Percentiles rank a stretch among this genome's conserved stretches.
Conservation (phyloP, 75 land plant genomes). For the Adiantum capillusveneris region DNA sequence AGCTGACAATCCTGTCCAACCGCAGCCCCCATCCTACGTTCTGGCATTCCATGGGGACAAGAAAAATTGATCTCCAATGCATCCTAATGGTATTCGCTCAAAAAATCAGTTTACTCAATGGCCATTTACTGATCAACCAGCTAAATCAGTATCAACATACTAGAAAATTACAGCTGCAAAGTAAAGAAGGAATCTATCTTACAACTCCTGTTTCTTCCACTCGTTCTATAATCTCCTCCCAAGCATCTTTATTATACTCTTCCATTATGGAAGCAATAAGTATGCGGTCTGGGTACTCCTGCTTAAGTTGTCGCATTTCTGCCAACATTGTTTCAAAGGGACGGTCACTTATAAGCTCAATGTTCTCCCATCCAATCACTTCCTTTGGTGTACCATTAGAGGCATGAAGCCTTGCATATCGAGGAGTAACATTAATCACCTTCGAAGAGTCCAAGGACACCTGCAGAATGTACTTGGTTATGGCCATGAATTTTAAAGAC, state of each 20-base stretch:
- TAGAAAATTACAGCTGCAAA: too few relatives aligned
- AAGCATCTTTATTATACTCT: slow-evolving; percentile 88
- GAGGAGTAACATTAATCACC: slow-evolving; percentile 96
- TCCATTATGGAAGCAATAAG: slow-evolving; percentile 98
- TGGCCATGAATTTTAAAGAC: not conserved
- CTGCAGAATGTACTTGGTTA: slow-evolving; percentile 19
- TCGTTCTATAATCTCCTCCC: slow-evolving; percentile 96
- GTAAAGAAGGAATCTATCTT: too few relatives aligned
- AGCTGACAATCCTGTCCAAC: slow-evolving; percentile 94
- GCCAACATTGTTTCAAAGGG: slow-evolving; percentile 94
- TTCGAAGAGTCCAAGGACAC: slow-evolving; percentile 93
- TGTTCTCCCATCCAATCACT: slow-evolving; percentile 98
- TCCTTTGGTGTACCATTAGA: slow-evolving; percentile 69
- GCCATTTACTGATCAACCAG: too few relatives aligned
- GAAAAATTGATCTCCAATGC: slow-evolving; percentile 96
- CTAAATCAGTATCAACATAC: too few relatives aligned
- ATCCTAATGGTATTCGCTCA: too few relatives aligned
- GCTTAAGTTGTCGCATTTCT: slow-evolving; percentile 82
- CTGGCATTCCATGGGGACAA: slow-evolving; percentile 99
- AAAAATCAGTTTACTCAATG: too few relatives aligned
- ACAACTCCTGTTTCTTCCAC: slow-evolving; percentile 98
- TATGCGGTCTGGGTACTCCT: slow-evolving; percentile 92
- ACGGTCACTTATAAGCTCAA: slow-evolving; percentile 96
- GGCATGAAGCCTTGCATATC: slow-evolving; percentile 80
- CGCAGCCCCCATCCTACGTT: slow-evolving; percentile 97